Percentiles rank a stretch among this genome's conserved stretches.
Evolutionary conservation across 768 basidiomycete species (phyloP).

Genomic region (Boletus fagicola): DNA sequence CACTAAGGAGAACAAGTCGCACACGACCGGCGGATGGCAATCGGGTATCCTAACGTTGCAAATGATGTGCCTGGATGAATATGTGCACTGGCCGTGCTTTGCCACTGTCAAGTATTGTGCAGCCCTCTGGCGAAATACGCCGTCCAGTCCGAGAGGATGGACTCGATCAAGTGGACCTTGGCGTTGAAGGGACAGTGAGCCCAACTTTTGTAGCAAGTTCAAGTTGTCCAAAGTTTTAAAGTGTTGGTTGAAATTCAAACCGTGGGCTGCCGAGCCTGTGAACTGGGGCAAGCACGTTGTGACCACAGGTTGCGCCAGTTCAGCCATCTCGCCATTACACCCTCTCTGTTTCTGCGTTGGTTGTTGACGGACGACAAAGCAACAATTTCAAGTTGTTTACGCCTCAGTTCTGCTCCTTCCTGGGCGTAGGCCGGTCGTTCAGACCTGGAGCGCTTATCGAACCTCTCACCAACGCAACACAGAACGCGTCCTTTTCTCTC

Average conservation of each 20-base stretch:
- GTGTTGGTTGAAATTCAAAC: constrained; percentile 43
- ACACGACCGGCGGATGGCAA: too few species aligned
- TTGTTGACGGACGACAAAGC: constrained; percentile 36
- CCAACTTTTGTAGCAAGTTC: neutral
- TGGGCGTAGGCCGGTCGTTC: constrained; percentile 33
- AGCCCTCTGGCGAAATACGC: too few species aligned
- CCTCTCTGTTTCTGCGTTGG: constrained; percentile 33
- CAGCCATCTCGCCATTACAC: constrained; percentile 9
- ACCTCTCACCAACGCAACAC: constrained; percentile 33
- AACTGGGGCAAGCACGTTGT: constrained; percentile 22
- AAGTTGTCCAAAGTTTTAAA: neutral
- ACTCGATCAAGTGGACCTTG: too few species aligned
- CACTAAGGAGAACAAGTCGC: too few species aligned
- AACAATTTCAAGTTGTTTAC: constrained; percentile 27
- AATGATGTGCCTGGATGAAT: neutral
- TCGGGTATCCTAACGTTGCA: neutral
- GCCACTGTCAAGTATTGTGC: too few species aligned
- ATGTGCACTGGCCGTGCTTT: too few species aligned
- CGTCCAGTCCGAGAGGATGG: too few species aligned
- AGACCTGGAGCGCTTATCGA: constrained; percentile 36
- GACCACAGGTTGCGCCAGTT: constrained; percentile 8
- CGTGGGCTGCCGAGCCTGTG: constrained; percentile 29
- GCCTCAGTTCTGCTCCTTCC: constrained; percentile 24
- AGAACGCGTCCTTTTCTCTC: constrained; percentile 37
- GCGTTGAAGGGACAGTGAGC: too few species aligned